phyloP scores from a whole-genome alignment of 768 basidiomycete species.

The Psilocybe azurescens region DNA sequence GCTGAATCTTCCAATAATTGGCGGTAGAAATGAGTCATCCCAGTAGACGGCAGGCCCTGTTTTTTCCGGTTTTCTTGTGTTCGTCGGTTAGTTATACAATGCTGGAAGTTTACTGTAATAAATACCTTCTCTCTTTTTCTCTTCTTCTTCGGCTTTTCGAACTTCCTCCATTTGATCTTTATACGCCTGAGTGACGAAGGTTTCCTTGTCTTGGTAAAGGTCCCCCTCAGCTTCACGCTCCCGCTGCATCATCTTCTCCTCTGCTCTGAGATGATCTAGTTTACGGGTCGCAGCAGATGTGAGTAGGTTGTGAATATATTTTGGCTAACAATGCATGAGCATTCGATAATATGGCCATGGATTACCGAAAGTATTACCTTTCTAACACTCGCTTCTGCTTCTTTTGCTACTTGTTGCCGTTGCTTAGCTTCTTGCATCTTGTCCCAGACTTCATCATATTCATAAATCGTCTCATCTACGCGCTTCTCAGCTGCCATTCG shows the following conservation, averaged over 20 bases:
- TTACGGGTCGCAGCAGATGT: conserved; percentile 84
- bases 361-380: conserved; percentile 56
- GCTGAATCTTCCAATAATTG: conserved; percentile 81
- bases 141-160: conserved; percentile 90
- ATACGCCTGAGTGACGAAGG: conserved; percentile 98
- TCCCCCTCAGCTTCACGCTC: conserved; percentile 95
- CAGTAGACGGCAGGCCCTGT: conserved; percentile 59
- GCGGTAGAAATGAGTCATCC: conserved; percentile 88
- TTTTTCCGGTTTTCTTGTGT: conserved; percentile 63
- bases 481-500: conserved; percentile 80
- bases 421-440: conserved; percentile 89
- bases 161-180: conserved; percentile 96
- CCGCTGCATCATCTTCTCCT: conserved; percentile 96
- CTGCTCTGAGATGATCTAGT: conserved; percentile 89
- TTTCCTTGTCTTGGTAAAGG: conserved; percentile 91
- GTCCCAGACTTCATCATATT: conserved; percentile 98
- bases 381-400: conserved; percentile 73
- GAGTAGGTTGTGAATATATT: conserved; percentile 87
- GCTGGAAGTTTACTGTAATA: conserved; percentile 10
- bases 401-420: conserved; percentile 76
- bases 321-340: conserved; percentile 63
- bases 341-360: neutral
- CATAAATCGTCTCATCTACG: conserved; percentile 83
- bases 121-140: conserved; percentile 85
- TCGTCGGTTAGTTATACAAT: neutral